Evolutionary conservation across 768 basidiomycete genomes (phyloP).

Genomic region (Naganishia kalamii): DNA sequence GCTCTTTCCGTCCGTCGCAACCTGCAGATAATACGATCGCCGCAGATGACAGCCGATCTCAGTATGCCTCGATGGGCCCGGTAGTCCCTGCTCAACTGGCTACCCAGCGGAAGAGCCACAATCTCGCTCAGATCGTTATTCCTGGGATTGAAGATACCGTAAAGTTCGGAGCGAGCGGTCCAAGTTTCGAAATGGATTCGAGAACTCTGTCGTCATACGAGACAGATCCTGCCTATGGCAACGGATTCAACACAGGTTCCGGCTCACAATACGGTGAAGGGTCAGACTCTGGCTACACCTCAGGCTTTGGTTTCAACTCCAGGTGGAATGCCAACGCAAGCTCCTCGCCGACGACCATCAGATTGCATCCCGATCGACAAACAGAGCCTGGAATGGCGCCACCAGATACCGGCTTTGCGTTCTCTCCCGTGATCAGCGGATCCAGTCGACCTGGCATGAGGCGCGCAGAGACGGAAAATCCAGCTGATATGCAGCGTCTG

Average conservation of each 20-base stretch:
- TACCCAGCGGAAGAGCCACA: neutral
- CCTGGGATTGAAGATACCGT: neutral
- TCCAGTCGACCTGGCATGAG: neutral
- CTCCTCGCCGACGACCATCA: constrained; percentile 10
- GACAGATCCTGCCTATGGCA: neutral
- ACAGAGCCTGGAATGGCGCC: neutral
- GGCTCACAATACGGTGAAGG: neutral
- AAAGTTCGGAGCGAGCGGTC: neutral
- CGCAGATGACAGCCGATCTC: neutral
- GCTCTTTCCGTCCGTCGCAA: neutral
- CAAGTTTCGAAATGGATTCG: neutral
- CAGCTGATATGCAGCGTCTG: constrained; percentile 4
- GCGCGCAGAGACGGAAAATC: constrained; percentile 15
- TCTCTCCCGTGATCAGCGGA: neutral
- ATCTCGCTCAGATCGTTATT: constrained; percentile 7
- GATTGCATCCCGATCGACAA: neutral
- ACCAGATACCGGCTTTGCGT: neutral
- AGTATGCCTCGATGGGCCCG: no score
- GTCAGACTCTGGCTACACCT: neutral
- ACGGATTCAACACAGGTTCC: constrained; percentile 10
- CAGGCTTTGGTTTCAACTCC: neutral
- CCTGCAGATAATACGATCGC: neutral
- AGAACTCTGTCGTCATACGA: constrained; percentile 2
- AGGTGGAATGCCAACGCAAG: neutral
- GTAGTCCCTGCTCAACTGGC: neutral